Evolutionary conservation across 148 eudicot genomes (phyloP), one percentile per base, ranked within the genome.

Genomic region (Fagopyrum tataricum): DNA sequence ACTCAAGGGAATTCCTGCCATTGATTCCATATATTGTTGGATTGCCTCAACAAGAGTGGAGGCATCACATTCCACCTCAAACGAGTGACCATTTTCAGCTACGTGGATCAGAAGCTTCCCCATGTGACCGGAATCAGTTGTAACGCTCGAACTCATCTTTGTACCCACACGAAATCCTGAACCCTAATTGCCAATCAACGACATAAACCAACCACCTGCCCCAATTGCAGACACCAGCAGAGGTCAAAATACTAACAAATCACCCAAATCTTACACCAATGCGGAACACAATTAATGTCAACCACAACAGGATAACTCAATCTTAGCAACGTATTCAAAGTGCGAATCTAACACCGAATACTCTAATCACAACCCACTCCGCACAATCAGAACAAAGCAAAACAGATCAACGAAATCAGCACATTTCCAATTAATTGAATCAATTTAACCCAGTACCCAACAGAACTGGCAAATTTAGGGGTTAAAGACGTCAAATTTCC

Each of bases 51-150:
- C 97, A 37, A 79, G 75, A 51, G 91, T 87, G 41, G 81, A 77
- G 44, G 85, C 96, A 73, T 92, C 89, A 26, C 97, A 96, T 53
- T 85, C 90, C n/a, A 92, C 79, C 71, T 89, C 85, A 82, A 80
- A 84, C 0, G 99, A 88, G 73, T 86, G 92, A n/a, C 99, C 99
- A 86, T 92, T 92, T 80, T 96, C 95, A 1, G 97, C 99, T 59
- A 90, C 76, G 76, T 87, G 97, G 73, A 96, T 90, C 80, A 86
- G 55, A 49, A 96, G 85, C 86, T 86, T 88, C 15, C 94, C 96
- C 76, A 77, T 76, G 5, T 76, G 74, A 47, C 79, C 64, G 8
- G 73, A 82, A 70, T 80, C 85, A 77, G 76, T 83, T 4, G 84
- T 78, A 23, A 78, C 78, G 78, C 79, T 83, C 5, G 92, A 88